Conservation (phyloP, 1,284 basidiomycete genomes). For the Apiotrichum sp. region DNA sequence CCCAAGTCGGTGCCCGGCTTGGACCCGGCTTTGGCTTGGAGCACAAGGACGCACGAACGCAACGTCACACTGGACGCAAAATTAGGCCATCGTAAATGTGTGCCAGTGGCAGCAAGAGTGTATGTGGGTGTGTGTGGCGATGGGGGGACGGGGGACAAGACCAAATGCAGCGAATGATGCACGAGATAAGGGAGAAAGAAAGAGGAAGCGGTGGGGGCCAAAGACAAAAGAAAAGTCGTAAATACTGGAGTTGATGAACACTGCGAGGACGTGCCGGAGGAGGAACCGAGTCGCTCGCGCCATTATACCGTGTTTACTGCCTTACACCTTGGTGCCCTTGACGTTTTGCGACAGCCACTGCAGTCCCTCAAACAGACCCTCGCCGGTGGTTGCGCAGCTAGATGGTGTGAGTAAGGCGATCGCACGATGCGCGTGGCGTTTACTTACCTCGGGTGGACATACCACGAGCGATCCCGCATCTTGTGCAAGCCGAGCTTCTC, state of each 20-base stretch:
- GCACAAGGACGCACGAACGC: no score
- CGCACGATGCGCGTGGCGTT: neutral
- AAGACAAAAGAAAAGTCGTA: neutral
- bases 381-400: conserved; percentile 91
- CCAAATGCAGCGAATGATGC: conserved; percentile 4
- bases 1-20: no score
- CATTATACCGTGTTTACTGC: neutral
- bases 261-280: no score
- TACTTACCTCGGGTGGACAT: conserved; percentile 88
- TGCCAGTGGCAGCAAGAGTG: neutral
- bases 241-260: neutral
- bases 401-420: neutral
- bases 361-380: conserved; percentile 89
- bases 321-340: conserved; percentile 53
- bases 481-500: conserved; percentile 92
- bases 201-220: neutral
- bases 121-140: neutral
- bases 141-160: neutral
- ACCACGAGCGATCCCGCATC: conserved; percentile 98
- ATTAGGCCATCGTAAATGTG: neutral
- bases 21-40: no score
- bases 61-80: neutral
- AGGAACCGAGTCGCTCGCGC: neutral
- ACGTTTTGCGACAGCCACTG: conserved; percentile 96
- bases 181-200: neutral